Percentiles rank a stretch among this genome's conserved stretches.
These are phyloP conservation scores for Mortierella claussenii DNA, from an alignment of 192 early-diverging fungal genomes.

Conservation along the genomic window DNA sequence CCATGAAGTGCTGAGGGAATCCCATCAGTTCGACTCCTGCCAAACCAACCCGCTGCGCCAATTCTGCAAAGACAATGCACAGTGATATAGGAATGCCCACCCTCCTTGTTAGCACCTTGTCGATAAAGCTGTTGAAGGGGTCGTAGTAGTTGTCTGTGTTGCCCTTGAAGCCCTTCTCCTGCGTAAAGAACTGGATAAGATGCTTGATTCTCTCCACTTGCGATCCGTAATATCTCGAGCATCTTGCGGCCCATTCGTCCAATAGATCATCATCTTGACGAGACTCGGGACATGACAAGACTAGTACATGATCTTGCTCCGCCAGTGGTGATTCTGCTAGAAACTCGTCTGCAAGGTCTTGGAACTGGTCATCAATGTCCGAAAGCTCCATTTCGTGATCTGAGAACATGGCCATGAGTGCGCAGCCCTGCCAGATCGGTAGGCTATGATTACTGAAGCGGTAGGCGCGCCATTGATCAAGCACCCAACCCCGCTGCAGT, in stretches of 20 bases:
- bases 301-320: background rate
- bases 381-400: slow-evolving; percentile 26
- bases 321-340: slow-evolving; percentile 20
- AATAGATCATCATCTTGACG: background rate
- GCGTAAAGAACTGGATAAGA: slow-evolving; percentile 45
- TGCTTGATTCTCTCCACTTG: slow-evolving; percentile 23
- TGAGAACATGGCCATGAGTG: slow-evolving; percentile 48
- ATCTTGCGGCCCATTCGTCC: background rate
- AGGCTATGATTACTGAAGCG: slow-evolving; percentile 16
- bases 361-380: slow-evolving; percentile 34
- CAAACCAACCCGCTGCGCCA: slow-evolving; percentile 42
- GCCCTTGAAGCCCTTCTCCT: slow-evolving; percentile 48
- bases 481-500: slow-evolving; percentile 43
- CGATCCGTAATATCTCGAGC: slow-evolving; percentile 10
- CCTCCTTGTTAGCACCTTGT: slow-evolving; percentile 41
- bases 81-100: slow-evolving; percentile 52
- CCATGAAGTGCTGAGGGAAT: slow-evolving; percentile 50
- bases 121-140: slow-evolving; percentile 52
- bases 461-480: slow-evolving; percentile 47
- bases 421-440: slow-evolving; percentile 51
- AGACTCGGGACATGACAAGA: background rate
- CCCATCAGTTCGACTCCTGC: slow-evolving; percentile 46
- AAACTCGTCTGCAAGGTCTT: slow-evolving; percentile 41
- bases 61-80: slow-evolving; percentile 44
- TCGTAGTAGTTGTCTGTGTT: slow-evolving; percentile 53